phyloP scores from a whole-genome alignment of 768 basidiomycete genomes.

The Macrolepiota fuliginosa region DNA sequence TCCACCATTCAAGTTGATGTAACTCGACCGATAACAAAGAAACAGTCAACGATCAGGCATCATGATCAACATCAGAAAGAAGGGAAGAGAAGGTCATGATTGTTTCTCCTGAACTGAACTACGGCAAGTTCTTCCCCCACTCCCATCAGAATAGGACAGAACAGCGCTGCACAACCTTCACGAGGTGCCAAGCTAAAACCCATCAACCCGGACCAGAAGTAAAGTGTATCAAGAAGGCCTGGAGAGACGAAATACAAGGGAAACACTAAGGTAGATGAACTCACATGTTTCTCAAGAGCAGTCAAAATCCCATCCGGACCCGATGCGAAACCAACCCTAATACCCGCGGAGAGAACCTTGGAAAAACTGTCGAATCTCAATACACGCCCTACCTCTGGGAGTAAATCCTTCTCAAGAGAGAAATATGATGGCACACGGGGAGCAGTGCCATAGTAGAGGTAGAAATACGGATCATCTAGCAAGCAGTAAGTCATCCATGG shows the following conservation, averaged over 20 bases:
- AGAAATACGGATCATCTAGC: conserved; percentile 78
- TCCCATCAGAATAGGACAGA: not conserved
- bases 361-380: conserved; percentile 88
- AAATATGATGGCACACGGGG: conserved; percentile 79
- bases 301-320: conserved; percentile 68
- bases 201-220: not conserved
- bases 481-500: not conserved
- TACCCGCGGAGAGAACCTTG: conserved; percentile 75
- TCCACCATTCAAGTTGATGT: not conserved
- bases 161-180: not conserved
- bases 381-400: conserved; percentile 68
- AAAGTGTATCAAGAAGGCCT: not conserved
- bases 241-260: not conserved
- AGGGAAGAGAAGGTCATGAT: not conserved
- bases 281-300: conserved; percentile 69
- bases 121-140: not conserved
- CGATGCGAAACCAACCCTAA: conserved; percentile 79
- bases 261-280: conserved; percentile 20
- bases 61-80: not conserved
- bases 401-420: conserved; percentile 63
- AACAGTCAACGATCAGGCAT: not conserved
- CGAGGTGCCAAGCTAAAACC: not conserved
- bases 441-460: conserved; percentile 68
- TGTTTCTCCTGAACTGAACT: not conserved
- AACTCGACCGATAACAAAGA: not conserved